Conservation (phyloP, 192 early-diverging fungal species). For the Coemansia sp. region DNA sequence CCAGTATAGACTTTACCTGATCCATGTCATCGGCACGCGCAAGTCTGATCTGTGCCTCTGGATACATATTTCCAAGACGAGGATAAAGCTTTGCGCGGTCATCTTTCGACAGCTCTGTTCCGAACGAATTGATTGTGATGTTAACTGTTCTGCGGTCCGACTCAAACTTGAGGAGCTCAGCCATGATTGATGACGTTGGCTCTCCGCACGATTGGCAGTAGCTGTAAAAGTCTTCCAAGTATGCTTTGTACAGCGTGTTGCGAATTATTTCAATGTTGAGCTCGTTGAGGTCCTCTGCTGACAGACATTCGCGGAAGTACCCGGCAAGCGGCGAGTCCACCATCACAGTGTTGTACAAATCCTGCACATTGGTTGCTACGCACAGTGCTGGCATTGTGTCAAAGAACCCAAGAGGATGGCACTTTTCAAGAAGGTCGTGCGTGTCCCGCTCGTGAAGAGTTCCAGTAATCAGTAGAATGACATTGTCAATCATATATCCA, state of each 20-base stretch:
- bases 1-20: slow-evolving; percentile 85
- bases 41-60: slow-evolving; percentile 83
- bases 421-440: slow-evolving; percentile 92
- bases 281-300: slow-evolving; percentile 97
- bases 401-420: slow-evolving; percentile 97
- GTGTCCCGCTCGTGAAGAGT: slow-evolving; percentile 98
- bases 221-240: slow-evolving; percentile 95
- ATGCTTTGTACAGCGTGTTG: slow-evolving; percentile 98
- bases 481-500: slow-evolving; percentile 99
- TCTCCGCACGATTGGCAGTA: slow-evolving; percentile 84
- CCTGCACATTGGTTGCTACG: slow-evolving; percentile 93
- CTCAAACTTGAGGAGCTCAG: slow-evolving; percentile 93
- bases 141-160: slow-evolving; percentile 97
- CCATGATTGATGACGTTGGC: slow-evolving; percentile 90
- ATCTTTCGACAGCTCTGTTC: slow-evolving; percentile 96
- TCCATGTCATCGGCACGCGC: slow-evolving; percentile 90
- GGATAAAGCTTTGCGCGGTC: slow-evolving; percentile 96
- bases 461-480: slow-evolving; percentile 95
- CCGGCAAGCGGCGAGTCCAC: slow-evolving; percentile 97
- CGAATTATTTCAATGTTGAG: slow-evolving; percentile 99
- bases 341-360: slow-evolving; percentile 94
- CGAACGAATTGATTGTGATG: slow-evolving; percentile 99
- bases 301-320: slow-evolving; percentile 96
- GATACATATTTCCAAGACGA: slow-evolving; percentile 85
- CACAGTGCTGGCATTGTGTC: slow-evolving; percentile 98